Evolutionary conservation across 257 asterid species (phyloP).

Genomic region (Cruciata laevipes): DNA sequence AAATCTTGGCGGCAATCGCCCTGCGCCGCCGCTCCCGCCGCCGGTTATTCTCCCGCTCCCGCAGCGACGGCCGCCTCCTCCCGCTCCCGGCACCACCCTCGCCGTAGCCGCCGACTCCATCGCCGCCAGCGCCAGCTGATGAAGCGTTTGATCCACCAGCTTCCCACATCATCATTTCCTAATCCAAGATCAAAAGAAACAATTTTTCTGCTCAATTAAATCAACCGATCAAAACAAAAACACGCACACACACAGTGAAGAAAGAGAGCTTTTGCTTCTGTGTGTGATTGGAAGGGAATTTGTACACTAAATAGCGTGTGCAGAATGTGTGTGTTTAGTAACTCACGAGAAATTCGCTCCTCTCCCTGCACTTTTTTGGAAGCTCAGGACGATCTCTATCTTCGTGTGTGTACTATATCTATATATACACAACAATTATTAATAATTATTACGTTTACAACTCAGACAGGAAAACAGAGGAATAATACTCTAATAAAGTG

Average conservation of each 20-base stretch:
- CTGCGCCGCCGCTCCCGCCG: constrained; percentile 95
- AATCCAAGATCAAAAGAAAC: not conserved
- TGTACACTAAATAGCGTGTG: constrained; percentile 2
- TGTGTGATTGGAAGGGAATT: not conserved
- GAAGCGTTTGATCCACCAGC: constrained; percentile 66
- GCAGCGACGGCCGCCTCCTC: constrained; percentile 92
- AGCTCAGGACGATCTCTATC: constrained; percentile 32
- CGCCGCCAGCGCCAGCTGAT: constrained; percentile 15
- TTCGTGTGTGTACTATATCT: not conserved
- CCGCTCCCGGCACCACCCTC: constrained; percentile 33
- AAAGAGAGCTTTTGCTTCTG: not conserved
- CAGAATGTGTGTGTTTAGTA: constrained; percentile 12
- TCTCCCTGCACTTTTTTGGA: not conserved
- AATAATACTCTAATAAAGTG: not conserved
- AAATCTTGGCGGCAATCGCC: constrained; percentile 92
- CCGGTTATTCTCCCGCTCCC: constrained; percentile 94
- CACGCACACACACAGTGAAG: constrained; percentile 8
- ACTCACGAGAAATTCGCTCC: constrained; percentile 59
- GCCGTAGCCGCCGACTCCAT: not conserved
- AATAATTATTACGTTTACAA: constrained; percentile 2
- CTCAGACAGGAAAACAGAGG: not conserved
- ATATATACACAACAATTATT: not conserved
- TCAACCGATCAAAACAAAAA: not conserved
- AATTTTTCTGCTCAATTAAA: not conserved
- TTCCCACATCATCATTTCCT: constrained; percentile 80